Percentiles rank a stretch among this genome's conserved stretches.
phyloP scores from a whole-genome alignment of 2,329 filamentous ascomycete species.

The Cercospora sp. region DNA sequence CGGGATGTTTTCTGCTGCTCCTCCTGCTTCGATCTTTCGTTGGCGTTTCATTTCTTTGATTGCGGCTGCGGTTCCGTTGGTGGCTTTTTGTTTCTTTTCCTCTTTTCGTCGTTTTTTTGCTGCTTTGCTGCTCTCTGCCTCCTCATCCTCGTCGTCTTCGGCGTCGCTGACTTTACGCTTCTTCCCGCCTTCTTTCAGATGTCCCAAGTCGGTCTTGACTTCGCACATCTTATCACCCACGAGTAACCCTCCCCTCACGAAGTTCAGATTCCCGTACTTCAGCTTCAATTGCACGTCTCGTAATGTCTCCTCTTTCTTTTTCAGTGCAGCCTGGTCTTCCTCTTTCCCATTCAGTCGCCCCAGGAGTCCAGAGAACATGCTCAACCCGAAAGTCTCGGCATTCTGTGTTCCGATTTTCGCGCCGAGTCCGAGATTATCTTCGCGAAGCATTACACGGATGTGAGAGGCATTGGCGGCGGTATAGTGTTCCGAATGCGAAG shows the following conservation, averaged over 20 bases:
- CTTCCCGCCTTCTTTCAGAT: conserved; percentile 46
- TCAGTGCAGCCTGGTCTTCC: conserved; percentile 68
- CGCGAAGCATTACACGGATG: conserved; percentile 81
- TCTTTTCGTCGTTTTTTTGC: conserved; percentile 38
- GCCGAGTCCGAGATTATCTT: conserved; percentile 87
- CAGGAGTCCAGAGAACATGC: conserved; percentile 81
- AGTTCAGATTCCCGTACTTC: conserved; percentile 78
- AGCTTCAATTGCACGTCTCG: conserved; percentile 70
- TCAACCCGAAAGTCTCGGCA: conserved; percentile 75
- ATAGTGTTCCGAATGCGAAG: conserved; percentile 72
- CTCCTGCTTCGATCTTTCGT: conserved; percentile 14
- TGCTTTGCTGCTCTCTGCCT: conserved; percentile 23
- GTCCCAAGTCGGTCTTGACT: conserved; percentile 20
- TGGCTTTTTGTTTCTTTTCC: conserved; percentile 36
- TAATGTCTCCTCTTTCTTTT: conserved; percentile 63
- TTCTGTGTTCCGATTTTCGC: conserved; percentile 71
- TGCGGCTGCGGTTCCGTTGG: conserved; percentile 12
- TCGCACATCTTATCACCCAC: conserved; percentile 58
- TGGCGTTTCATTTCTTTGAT: conserved; percentile 32
- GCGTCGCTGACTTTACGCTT: conserved; percentile 35
- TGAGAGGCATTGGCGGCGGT: conserved; percentile 80
- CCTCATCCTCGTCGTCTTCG: conserved; percentile 26
- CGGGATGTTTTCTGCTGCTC: not conserved
- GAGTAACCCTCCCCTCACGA: conserved; percentile 79
- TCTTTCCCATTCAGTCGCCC: conserved; percentile 83